Percentiles rank a stretch among this genome's conserved stretches.
Conservation (phyloP, 2,329 filamentous ascomycete species). For the Paraphoma chrysanthemicola region DNA sequence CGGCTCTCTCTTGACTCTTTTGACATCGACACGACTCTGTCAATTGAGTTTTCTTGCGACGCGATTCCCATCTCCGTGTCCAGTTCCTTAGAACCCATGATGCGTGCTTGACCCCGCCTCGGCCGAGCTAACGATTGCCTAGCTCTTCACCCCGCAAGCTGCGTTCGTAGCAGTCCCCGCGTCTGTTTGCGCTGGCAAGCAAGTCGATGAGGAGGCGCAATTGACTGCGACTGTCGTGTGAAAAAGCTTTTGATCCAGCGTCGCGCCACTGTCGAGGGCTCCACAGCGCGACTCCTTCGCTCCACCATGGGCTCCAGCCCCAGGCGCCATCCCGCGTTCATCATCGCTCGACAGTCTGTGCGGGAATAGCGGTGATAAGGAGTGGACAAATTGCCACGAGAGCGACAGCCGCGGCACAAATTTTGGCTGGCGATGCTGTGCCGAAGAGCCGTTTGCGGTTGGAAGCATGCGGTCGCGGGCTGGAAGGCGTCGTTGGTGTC, state of each 20-base stretch:
- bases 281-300: not conserved
- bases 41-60: not conserved
- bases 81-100: constrained; percentile 7
- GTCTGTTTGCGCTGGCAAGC: not conserved
- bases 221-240: not conserved
- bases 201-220: not conserved
- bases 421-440: not conserved
- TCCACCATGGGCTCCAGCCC: not conserved
- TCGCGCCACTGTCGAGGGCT: not conserved
- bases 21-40: not conserved
- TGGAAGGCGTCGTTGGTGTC: not conserved
- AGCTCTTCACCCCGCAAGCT: not conserved
- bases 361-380: constrained; percentile 8
- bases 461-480: not conserved
- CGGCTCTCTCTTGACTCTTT: constrained; percentile 2
- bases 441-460: constrained; percentile 1
- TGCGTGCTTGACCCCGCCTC: constrained; percentile 4
- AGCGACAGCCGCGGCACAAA: not conserved
- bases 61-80: constrained; percentile 17
- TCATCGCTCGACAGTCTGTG: not conserved
- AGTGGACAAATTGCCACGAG: not conserved
- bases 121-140: not conserved
- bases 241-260: not conserved
- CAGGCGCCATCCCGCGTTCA: constrained; percentile 9
- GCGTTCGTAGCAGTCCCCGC: not conserved